Conservation (phyloP, 768 basidiomycete species). For the Podaxis pistillaris region DNA sequence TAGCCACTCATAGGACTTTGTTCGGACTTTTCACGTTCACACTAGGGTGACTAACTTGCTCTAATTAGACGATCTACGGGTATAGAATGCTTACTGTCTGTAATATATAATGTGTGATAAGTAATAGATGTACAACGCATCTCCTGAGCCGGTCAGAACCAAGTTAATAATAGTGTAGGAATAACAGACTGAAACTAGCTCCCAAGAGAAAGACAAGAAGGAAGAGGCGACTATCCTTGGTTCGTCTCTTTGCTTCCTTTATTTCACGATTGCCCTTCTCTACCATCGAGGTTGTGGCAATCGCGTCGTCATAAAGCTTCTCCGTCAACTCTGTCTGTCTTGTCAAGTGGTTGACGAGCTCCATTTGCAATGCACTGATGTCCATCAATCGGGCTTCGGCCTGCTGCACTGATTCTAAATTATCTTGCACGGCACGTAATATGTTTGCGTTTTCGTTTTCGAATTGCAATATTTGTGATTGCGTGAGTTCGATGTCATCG, state of each 20-base stretch:
- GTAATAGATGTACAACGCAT: slow-evolving; percentile 18
- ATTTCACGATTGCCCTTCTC: slow-evolving; percentile 91
- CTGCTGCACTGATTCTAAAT: slow-evolving; percentile 84
- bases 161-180: slow-evolving; percentile 84
- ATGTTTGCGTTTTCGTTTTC: slow-evolving; percentile 90
- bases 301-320: slow-evolving; percentile 91
- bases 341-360: slow-evolving; percentile 84
- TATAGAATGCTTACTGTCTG: slow-evolving; percentile 14
- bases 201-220: slow-evolving; percentile 90
- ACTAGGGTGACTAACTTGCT: neutral
- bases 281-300: slow-evolving; percentile 80
- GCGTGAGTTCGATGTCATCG: slow-evolving; percentile 79
- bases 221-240: slow-evolving; percentile 85
- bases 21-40: neutral
- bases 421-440: slow-evolving; percentile 79
- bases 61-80: slow-evolving; percentile 1
- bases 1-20: neutral
- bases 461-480: slow-evolving; percentile 89
- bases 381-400: slow-evolving; percentile 92
- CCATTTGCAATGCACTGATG: slow-evolving; percentile 90
- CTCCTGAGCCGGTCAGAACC: neutral
- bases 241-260: slow-evolving; percentile 83
- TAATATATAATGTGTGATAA: slow-evolving; percentile 19
- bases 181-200: slow-evolving; percentile 86
- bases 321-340: slow-evolving; percentile 92